Percentiles rank a stretch among this genome's conserved stretches.
Conservation (phyloP, 768 basidiomycete genomes). For the Nevesoporus exiguus region DNA sequence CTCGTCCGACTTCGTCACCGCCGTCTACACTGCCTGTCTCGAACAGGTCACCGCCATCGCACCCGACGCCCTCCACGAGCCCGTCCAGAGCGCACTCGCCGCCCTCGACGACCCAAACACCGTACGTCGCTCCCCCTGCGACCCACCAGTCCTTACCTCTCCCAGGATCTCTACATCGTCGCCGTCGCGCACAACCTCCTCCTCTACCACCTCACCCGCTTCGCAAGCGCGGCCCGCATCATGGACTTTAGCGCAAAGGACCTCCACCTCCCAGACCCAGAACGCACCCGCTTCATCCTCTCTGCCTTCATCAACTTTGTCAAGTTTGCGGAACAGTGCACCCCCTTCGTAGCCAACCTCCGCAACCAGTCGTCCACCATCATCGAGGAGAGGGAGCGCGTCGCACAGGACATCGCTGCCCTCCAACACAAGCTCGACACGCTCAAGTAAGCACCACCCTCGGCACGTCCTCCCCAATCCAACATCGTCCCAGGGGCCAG, state of each 20-base stretch:
- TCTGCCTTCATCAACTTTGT: slow-evolving; percentile 93
- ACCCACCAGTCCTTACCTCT: background rate
- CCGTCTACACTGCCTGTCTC: slow-evolving; percentile 67
- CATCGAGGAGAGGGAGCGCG: slow-evolving; percentile 59
- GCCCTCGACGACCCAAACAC: slow-evolving; percentile 50
- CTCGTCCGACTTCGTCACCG: slow-evolving; percentile 65
- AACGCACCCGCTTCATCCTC: slow-evolving; percentile 71
- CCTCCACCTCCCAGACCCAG: slow-evolving; percentile 64
- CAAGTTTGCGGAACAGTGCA: slow-evolving; percentile 80
- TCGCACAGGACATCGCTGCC: slow-evolving; percentile 45
- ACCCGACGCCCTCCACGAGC: slow-evolving; percentile 54
- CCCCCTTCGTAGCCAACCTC: slow-evolving; percentile 57
- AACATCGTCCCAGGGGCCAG: slow-evolving; percentile 43
- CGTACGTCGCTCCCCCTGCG: slow-evolving; percentile 35
- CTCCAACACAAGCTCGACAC: slow-evolving; percentile 49
- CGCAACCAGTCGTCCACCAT: slow-evolving; percentile 56
- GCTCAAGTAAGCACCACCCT: slow-evolving; percentile 47
- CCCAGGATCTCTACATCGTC: slow-evolving; percentile 62
- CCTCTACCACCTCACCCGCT: slow-evolving; percentile 69
- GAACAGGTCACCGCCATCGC: slow-evolving; percentile 66
- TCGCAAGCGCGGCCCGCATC: slow-evolving; percentile 70
- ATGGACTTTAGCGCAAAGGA: slow-evolving; percentile 78
- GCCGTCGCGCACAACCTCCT: slow-evolving; percentile 62
- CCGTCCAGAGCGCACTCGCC: slow-evolving; percentile 53
- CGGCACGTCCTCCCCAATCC: background rate